Base-by-base conservation (phyloP, 495 filamentous ascomycete species). In the Hyphodiscus hymeniophilus region DNA sequence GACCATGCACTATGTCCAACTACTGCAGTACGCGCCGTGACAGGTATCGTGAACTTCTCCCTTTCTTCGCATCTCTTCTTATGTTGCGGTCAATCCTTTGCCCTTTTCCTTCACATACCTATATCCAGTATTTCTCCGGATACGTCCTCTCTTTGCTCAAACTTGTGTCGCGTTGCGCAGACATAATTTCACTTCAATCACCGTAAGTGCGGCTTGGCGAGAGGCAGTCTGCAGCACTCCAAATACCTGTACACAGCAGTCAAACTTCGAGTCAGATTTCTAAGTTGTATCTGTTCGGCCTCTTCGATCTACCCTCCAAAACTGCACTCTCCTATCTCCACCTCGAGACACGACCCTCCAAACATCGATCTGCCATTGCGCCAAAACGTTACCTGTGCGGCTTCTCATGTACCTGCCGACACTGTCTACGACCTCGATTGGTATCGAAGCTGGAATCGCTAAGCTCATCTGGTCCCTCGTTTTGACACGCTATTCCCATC, bases 381-480 rank as follows among this genome's bases (percentile, higher is more conserved):
- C 40, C 45, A 39, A 30, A 50, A 35, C 45, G 28, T 23, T 35
- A 21, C 32, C 46, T 20, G 48, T 44, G 48, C 40, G 33, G n/a
- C 12, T 15, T 16, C 3, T 20, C 42, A 38, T 34, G 30, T 24
- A 28, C 22, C 18, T 35, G 13, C 31, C 16, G 26, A 16, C 18
- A 21, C n/a, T n/a, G n/a, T n/a, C n/a, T n/a, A n/a, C n/a, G n/a
- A n/a, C n/a, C n/a, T 50, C 22, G 15, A 18, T 26, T 39, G 7
- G 13, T 36, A 11, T 13, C 11, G 18, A 11, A 38, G 20, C 24
- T n/a, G n/a, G 10, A 17, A 13, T 28, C 5, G 5, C n/a, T 36
- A 17, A 6, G 28, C 32, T 28, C 26, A 20, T 47, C 38, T 42
- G 12, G 32, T 38, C 32, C 31, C 17, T 38, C 33, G 15, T 5